Conservation (phyloP, 2,329 filamentous ascomycete species). For the Pseudogymnoascus sp. region DNA sequence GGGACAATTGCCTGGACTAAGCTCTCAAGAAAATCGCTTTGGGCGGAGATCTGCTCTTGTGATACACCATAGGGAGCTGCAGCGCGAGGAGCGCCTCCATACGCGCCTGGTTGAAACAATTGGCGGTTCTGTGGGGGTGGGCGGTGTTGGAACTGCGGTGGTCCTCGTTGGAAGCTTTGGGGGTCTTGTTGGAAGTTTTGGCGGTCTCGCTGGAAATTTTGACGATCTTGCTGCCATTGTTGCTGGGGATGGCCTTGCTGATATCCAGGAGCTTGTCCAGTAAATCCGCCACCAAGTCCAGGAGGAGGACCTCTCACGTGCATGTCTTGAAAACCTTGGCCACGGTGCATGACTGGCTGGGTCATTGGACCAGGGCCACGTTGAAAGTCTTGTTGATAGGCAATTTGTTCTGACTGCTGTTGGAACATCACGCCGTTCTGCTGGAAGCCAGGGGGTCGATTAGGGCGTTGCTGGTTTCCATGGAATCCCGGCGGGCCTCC, state of each 20-base stretch:
- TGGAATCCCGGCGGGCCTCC: background rate
- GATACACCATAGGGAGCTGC: conserved; percentile 12
- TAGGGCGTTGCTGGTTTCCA: conserved; percentile 10
- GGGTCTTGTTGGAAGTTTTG: conserved; percentile 1
- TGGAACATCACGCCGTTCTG: conserved; percentile 15
- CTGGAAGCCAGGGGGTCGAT: background rate
- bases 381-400: conserved; percentile 20
- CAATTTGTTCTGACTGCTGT: conserved; percentile 12
- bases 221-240: conserved; percentile 5
- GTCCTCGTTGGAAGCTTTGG: background rate
- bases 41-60: conserved; percentile 39
- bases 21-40: conserved; percentile 41
- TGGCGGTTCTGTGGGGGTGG: conserved; percentile 23
- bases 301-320: background rate
- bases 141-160: background rate
- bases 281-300: background rate
- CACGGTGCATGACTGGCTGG: conserved; percentile 16
- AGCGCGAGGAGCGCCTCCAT: conserved; percentile 13
- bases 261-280: background rate
- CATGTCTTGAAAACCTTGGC: background rate
- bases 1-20: conserved; percentile 33
- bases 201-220: background rate
- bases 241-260: background rate
- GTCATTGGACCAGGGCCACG: conserved; percentile 21
- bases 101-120: conserved; percentile 23